These are phyloP conservation scores for Aurantiochytrium sp. DNA, from an alignment of 108 stramenopile genomes.

Conservation along the genomic window DNA sequence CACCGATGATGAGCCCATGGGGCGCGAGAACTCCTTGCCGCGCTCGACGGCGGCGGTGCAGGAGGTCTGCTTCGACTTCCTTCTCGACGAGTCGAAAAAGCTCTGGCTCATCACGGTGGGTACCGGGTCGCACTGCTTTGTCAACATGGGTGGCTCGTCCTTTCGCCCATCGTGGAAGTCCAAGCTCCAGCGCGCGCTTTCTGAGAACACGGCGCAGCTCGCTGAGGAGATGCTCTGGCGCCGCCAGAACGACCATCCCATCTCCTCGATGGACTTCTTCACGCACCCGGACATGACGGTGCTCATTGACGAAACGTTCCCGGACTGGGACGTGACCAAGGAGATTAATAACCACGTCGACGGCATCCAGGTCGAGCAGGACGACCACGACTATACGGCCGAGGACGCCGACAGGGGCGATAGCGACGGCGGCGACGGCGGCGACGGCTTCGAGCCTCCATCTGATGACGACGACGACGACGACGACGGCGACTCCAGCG, in stretches of 20 bases:
- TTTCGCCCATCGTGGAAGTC: slow-evolving; percentile 13
- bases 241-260: not conserved
- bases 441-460: not conserved
- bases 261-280: slow-evolving; percentile 13
- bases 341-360: slow-evolving; percentile 10
- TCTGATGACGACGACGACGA: not conserved
- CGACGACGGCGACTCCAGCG: not conserved
- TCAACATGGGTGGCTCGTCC: not conserved
- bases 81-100: slow-evolving; percentile 14
- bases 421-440: not conserved
- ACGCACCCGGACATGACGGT: slow-evolving; percentile 3
- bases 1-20: not conserved
- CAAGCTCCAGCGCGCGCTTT: not conserved
- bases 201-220: not conserved
- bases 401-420: not conserved
- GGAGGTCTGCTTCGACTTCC: not conserved
- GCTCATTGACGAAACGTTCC: slow-evolving; percentile 11
- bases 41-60: not conserved
- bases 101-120: slow-evolving; percentile 19
- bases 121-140: slow-evolving; percentile 11
- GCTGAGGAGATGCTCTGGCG: slow-evolving; percentile 22
- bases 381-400: not conserved
- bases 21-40: not conserved
- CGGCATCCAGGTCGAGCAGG: slow-evolving; percentile 20
- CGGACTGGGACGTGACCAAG: slow-evolving; percentile 26